Conservation (phyloP, 2,329 filamentous ascomycete genomes). For the Sarocladium strictum region DNA sequence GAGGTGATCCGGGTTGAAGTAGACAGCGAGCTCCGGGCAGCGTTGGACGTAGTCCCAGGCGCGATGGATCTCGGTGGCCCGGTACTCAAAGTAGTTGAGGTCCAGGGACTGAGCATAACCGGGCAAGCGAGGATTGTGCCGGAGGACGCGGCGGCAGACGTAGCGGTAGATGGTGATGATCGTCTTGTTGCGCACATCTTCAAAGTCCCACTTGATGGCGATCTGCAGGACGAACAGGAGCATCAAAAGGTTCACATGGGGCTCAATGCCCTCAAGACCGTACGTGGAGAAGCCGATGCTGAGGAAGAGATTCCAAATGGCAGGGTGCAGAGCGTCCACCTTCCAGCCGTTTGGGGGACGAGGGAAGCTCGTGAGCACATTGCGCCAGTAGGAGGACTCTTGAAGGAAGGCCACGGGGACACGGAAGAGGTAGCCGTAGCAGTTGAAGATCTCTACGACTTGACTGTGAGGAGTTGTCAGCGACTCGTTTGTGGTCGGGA, state of each 20-base stretch:
- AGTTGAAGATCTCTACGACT: neutral
- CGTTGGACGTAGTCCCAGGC: neutral
- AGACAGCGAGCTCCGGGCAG: neutral
- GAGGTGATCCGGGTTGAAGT: neutral
- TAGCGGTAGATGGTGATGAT: conserved; percentile 16
- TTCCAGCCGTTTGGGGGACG: conserved; percentile 11
- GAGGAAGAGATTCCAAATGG: conserved; percentile 17
- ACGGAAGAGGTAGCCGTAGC: neutral
- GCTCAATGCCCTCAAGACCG: conserved; percentile 17
- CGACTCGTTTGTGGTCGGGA: neutral
- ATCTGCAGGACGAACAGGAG: conserved; percentile 14
- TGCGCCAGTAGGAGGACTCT: conserved; percentile 8
- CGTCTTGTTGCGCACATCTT: conserved; percentile 15
- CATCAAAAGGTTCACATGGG: conserved; percentile 17
- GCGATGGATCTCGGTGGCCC: neutral
- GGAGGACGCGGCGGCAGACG: conserved; percentile 17
- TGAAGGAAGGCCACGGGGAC: conserved; percentile 11
- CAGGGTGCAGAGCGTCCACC: conserved; percentile 11
- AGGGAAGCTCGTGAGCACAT: neutral
- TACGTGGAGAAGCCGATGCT: conserved; percentile 12
- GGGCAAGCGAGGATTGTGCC: conserved; percentile 14
- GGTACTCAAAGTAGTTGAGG: neutral
- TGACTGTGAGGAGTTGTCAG: neutral
- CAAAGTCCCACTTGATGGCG: conserved; percentile 15
- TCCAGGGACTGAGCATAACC: neutral